These are phyloP conservation scores for Phlegmacium glaucopus DNA, from an alignment of 768 basidiomycete species.

Conservation along the genomic window DNA sequence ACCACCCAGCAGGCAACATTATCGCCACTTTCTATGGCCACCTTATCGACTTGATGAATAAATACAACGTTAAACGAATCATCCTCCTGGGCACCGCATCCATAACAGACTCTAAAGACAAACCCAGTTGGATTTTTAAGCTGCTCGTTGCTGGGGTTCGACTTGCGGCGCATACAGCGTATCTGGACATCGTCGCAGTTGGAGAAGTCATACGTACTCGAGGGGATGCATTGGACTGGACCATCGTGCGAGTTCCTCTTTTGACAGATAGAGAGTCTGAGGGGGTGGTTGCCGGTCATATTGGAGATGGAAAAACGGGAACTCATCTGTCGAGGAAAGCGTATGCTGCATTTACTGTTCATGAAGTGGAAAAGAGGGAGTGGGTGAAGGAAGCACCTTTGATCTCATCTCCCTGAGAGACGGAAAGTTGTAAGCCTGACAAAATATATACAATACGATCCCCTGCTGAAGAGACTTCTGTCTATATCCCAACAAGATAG, in stretches of 20 bases:
- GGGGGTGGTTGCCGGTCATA: conserved; percentile 56
- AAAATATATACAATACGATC: too few species aligned
- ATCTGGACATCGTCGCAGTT: conserved; percentile 63
- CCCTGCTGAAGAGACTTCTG: too few species aligned
- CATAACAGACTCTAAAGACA: conserved; percentile 59
- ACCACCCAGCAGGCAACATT: conserved; percentile 49
- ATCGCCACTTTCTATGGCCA: conserved; percentile 56
- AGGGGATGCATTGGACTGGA: conserved; percentile 59
- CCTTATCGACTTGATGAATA: conserved; percentile 56
- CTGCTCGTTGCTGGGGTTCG: conserved; percentile 39
- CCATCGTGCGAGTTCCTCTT: conserved; percentile 65
- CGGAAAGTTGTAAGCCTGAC: too few species aligned
- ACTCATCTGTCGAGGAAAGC: conserved; percentile 50
- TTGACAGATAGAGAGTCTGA: conserved; percentile 47
- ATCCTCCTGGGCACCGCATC: conserved; percentile 67
- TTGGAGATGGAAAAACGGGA: conserved; percentile 59
- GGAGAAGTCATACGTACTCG: conserved; percentile 51
- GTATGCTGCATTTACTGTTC: conserved; percentile 57
- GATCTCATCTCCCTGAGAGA: conserved; percentile 25
- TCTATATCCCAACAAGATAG: too few species aligned
- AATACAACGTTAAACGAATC: conserved; percentile 50
- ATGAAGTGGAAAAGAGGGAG: conserved; percentile 52
- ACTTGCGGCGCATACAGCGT: conserved; percentile 51
- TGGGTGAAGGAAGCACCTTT: conserved; percentile 58
- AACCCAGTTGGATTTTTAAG: conserved; percentile 43